Conservation (phyloP, 2,329 filamentous ascomycete genomes). For the Fusarium phyllophilum region DNA sequence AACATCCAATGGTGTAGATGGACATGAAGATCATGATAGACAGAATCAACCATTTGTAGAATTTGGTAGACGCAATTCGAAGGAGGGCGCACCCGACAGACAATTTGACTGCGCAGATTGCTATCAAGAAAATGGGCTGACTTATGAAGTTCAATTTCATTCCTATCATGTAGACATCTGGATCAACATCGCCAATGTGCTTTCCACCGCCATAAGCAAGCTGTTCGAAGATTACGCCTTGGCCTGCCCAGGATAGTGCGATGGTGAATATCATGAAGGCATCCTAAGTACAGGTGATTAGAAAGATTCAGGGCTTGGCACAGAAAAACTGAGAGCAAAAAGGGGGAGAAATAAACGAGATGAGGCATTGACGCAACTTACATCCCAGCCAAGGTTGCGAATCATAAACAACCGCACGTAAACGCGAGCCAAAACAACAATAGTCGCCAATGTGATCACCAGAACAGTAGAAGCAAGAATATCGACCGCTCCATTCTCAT, state of each 20-base stretch:
- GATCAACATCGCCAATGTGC: slow-evolving; percentile 55
- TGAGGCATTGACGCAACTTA: slow-evolving; percentile 24
- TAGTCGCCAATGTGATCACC: slow-evolving; percentile 50
- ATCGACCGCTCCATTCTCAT: slow-evolving; percentile 49
- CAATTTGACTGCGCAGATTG: slow-evolving; percentile 55
- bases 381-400: slow-evolving; percentile 60
- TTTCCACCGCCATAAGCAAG: slow-evolving; percentile 57
- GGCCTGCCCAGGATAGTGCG: slow-evolving; percentile 50
- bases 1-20: slow-evolving; percentile 47
- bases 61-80: slow-evolving; percentile 52
- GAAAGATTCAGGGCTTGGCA: neutral
- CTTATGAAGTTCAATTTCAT: slow-evolving; percentile 56
- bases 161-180: slow-evolving; percentile 47
- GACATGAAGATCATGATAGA: slow-evolving; percentile 52
- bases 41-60: slow-evolving; percentile 50
- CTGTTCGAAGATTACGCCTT: slow-evolving; percentile 53
- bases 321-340: too few relatives aligned
- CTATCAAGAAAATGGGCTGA: slow-evolving; percentile 56
- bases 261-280: slow-evolving; percentile 45
- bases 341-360: neutral
- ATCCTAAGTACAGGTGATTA: slow-evolving; percentile 35
- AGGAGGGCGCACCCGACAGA: slow-evolving; percentile 55
- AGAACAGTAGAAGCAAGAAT: slow-evolving; percentile 55
- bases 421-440: slow-evolving; percentile 54
- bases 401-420: slow-evolving; percentile 60